These are phyloP conservation scores for Linanthus parryae DNA, from an alignment of 148 eudicot genomes.

Conservation along the genomic window DNA sequence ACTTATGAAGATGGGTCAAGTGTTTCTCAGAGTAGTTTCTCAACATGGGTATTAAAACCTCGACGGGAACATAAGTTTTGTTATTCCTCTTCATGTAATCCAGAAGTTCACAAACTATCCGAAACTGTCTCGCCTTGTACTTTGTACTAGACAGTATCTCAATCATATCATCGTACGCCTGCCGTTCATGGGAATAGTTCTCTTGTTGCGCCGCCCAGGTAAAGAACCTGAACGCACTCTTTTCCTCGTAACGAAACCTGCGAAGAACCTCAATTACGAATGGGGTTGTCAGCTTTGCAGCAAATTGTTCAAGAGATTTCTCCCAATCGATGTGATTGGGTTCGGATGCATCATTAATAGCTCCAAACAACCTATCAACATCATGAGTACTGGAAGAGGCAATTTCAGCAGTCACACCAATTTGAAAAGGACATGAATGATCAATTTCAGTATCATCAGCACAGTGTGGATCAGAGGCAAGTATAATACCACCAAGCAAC, in stretches of 20 bases:
- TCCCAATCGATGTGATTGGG: slow-evolving; percentile 41
- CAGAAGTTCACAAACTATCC: slow-evolving; percentile 74
- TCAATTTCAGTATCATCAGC: no score
- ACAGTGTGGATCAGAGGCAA: no score
- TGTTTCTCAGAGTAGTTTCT: slow-evolving; percentile 73
- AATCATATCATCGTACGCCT: slow-evolving; percentile 75
- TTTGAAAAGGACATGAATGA: no score
- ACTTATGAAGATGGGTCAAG: slow-evolving; percentile 61
- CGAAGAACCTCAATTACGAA: slow-evolving; percentile 52
- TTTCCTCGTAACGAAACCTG: slow-evolving; percentile 69
- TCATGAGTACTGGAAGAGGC: no score
- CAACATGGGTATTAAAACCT: slow-evolving; percentile 52
- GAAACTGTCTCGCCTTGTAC: slow-evolving; percentile 62
- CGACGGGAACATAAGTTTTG: slow-evolving; percentile 60
- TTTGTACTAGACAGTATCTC: slow-evolving; percentile 79
- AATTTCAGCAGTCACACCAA: no score
- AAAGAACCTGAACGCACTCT: slow-evolving; percentile 83
- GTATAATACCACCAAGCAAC: no score
- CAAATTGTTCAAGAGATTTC: slow-evolving; percentile 35
- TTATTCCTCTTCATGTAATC: slow-evolving; percentile 87
- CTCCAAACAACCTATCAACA: slow-evolving; percentile 36
- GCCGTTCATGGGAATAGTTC: slow-evolving; percentile 53
- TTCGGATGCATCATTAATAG: slow-evolving; percentile 29
- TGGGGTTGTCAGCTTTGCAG: slow-evolving; percentile 38
- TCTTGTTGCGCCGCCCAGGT: slow-evolving; percentile 81